Evolutionary conservation across 1,284 basidiomycete species (phyloP).

Genomic region (Cystobasidium sp.): DNA sequence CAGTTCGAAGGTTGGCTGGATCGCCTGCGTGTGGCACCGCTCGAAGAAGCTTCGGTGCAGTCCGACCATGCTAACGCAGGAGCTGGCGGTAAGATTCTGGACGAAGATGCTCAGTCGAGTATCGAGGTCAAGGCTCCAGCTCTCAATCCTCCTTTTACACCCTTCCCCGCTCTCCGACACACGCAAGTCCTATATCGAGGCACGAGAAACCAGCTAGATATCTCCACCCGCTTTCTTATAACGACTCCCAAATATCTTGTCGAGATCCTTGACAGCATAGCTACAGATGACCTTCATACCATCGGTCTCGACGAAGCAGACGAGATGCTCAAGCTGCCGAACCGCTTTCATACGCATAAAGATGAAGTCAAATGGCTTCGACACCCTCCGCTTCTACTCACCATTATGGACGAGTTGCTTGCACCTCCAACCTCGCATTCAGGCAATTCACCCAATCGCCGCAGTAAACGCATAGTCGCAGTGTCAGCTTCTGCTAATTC

Average conservation of each 20-base stretch:
- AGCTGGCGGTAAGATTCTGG: not conserved
- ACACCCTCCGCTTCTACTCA: slow-evolving; percentile 30
- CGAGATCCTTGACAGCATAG: slow-evolving; percentile 1
- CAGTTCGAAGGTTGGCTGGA: slow-evolving; percentile 39
- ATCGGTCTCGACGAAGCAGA: slow-evolving; percentile 42
- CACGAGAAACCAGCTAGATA: not conserved
- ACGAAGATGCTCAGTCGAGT: not conserved
- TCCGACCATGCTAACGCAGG: not conserved
- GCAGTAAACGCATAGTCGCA: slow-evolving; percentile 24
- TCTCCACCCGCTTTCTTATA: slow-evolving; percentile 17
- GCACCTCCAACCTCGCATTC: not conserved
- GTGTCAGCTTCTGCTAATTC: slow-evolving; percentile 36
- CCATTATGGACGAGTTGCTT: slow-evolving; percentile 25
- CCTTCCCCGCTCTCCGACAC: not conserved
- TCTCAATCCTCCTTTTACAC: not conserved
- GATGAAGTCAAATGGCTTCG: slow-evolving; percentile 33
- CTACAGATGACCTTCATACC: slow-evolving; percentile 12
- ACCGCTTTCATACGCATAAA: slow-evolving; percentile 34
- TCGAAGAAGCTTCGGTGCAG: not conserved
- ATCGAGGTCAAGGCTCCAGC: not conserved
- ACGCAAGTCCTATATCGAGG: slow-evolving; percentile 30
- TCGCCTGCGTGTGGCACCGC: not conserved
- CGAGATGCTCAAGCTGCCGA: slow-evolving; percentile 31
- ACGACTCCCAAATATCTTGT: slow-evolving; percentile 20
- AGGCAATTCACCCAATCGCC: not conserved